Conservation (phyloP, 2,329 filamentous ascomycete genomes). For the Zymoseptoria passerinii region DNA sequence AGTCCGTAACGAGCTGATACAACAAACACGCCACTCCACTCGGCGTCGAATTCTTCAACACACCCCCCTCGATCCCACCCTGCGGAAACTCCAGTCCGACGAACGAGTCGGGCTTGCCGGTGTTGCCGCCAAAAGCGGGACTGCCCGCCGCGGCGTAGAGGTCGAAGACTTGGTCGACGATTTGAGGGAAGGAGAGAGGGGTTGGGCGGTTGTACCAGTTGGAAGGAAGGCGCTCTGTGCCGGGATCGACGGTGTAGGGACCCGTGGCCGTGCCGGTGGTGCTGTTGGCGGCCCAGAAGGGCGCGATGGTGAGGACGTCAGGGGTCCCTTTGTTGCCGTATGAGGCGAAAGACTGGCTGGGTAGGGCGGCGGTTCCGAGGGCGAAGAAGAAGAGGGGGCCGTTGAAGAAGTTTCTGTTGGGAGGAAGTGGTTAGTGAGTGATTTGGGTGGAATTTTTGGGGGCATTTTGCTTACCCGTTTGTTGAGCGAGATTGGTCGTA, state of each 20-base stretch:
- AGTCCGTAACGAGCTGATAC: background rate
- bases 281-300: background rate
- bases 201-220: background rate
- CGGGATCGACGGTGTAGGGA: background rate
- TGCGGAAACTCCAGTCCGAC: background rate
- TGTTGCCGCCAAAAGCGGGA: conserved; percentile 35
- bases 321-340: background rate
- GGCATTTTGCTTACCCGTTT: background rate
- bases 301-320: background rate
- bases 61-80: background rate
- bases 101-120: conserved; percentile 27
- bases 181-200: background rate
- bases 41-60: background rate
- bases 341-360: background rate
- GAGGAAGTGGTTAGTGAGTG: background rate
- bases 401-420: background rate
- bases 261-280: background rate
- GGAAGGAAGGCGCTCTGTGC: background rate
- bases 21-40: background rate
- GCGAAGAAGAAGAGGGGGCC: background rate
- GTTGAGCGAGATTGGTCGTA: background rate
- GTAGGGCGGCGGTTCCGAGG: background rate
- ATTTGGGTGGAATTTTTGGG: background rate
- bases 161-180: background rate
- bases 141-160: background rate